These are phyloP conservation scores for Lactifluus piperatus DNA, from an alignment of 768 basidiomycete species.

Conservation along the genomic window DNA sequence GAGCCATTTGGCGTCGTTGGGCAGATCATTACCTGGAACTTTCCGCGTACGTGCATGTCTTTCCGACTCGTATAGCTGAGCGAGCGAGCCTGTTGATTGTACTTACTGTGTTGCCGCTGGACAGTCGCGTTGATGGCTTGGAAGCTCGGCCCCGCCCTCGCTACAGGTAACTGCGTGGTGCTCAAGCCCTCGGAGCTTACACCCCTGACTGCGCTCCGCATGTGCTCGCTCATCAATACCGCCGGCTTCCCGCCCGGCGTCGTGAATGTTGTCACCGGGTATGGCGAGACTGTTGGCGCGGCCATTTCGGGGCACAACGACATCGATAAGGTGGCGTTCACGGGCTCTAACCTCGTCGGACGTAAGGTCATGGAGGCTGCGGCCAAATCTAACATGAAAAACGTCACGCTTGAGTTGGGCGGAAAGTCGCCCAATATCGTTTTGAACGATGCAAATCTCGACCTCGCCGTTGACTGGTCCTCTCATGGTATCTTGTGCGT, in stretches of 20 bases:
- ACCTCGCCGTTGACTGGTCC: slow-evolving; percentile 50
- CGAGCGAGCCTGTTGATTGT: too few species aligned
- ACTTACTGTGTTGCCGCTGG: too few species aligned
- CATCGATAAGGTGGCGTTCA: slow-evolving; percentile 67
- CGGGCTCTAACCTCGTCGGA: slow-evolving; percentile 59
- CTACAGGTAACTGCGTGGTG: slow-evolving; percentile 51
- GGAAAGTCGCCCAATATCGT: slow-evolving; percentile 58
- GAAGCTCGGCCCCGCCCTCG: slow-evolving; percentile 58
- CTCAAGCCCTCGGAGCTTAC: slow-evolving; percentile 64
- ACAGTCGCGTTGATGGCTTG: slow-evolving; percentile 46
- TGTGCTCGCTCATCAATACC: slow-evolving; percentile 39
- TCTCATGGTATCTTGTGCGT: slow-evolving; percentile 51
- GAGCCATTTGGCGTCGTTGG: slow-evolving; percentile 51
- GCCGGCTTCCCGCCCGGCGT: slow-evolving; percentile 59
- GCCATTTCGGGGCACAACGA: slow-evolving; percentile 47
- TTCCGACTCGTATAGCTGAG: not conserved
- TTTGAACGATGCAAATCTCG: slow-evolving; percentile 53
- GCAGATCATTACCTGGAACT: slow-evolving; percentile 65
- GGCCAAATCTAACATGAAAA: slow-evolving; percentile 53
- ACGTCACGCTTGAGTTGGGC: slow-evolving; percentile 65
- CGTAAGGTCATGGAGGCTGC: slow-evolving; percentile 57
- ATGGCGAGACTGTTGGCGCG: slow-evolving; percentile 45
- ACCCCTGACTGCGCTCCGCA: slow-evolving; percentile 44
- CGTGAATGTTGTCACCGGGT: slow-evolving; percentile 50
- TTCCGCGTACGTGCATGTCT: slow-evolving; percentile 32